Percentiles rank a stretch among this genome's conserved stretches.
phyloP scores from a whole-genome alignment of 345 rosid genomes.

The Tarenaya hassleriana region DNA sequence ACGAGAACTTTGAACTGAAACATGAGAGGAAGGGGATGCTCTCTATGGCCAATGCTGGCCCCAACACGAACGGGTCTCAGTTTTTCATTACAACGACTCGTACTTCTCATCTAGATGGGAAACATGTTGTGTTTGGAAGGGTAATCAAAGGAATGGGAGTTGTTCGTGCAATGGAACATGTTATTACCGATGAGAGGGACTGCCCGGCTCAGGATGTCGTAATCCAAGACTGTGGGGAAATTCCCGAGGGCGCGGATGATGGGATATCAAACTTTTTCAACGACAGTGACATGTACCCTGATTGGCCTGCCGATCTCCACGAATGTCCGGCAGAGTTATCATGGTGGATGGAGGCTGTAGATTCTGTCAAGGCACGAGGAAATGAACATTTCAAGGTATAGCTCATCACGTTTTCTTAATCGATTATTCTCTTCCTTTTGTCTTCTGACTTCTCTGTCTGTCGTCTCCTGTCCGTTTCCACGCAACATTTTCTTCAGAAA shows the following conservation, averaged over 20 bases:
- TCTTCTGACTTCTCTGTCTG: not conserved
- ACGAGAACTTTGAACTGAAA: slow-evolving; percentile 79
- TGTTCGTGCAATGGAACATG: slow-evolving; percentile 79
- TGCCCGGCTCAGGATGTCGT: slow-evolving; percentile 51
- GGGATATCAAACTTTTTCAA: slow-evolving; percentile 75
- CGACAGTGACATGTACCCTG: slow-evolving; percentile 86
- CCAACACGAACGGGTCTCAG: slow-evolving; percentile 92
- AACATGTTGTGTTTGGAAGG: slow-evolving; percentile 88
- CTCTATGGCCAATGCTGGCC: slow-evolving; percentile 87
- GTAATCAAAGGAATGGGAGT: slow-evolving; percentile 92
- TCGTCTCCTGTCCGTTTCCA: not conserved
- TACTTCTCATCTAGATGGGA: slow-evolving; percentile 85
- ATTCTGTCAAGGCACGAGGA: slow-evolving; percentile 64
- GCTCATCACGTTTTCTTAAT: not conserved
- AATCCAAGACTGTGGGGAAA: slow-evolving; percentile 73
- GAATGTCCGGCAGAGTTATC: slow-evolving; percentile 54
- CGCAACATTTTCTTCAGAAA: slow-evolving; percentile 36
- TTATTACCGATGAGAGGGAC: slow-evolving; percentile 42
- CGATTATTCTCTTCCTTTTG: not conserved
- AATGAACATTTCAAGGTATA: slow-evolving; percentile 74
- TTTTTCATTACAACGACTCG: slow-evolving; percentile 90
- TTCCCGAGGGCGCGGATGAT: slow-evolving; percentile 70
- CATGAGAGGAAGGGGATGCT: slow-evolving; percentile 96
- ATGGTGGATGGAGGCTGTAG: slow-evolving; percentile 93
- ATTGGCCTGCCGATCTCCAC: slow-evolving; percentile 87